These are phyloP conservation scores for Punctularia strigosozonata DNA, from an alignment of 768 basidiomycete species.

Conservation along the genomic window DNA sequence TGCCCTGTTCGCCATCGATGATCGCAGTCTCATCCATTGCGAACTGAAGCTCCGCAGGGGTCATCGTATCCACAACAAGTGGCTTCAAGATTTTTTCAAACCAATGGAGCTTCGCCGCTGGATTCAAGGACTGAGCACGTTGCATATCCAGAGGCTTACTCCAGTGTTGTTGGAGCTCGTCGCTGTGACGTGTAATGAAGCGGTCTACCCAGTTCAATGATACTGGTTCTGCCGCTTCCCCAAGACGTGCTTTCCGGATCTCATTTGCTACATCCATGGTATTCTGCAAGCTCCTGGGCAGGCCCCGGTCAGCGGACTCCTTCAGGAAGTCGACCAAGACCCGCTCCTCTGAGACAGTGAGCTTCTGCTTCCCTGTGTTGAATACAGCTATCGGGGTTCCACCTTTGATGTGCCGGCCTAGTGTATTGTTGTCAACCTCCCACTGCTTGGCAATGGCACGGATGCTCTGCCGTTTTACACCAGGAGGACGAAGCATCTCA, in stretches of 20 bases:
- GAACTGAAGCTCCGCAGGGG: constrained; percentile 12
- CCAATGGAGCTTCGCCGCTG: constrained; percentile 18
- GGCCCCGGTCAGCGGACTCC: constrained; percentile 16
- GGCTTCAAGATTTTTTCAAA: constrained; percentile 21
- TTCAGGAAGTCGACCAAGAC: constrained; percentile 19
- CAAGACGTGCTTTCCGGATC: constrained; percentile 10
- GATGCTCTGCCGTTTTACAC: neutral
- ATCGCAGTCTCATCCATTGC: constrained; percentile 24
- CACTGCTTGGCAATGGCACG: constrained; percentile 2
- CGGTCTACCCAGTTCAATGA: constrained; percentile 17
- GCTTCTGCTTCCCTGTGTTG: constrained; percentile 16
- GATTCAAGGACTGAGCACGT: constrained; percentile 18
- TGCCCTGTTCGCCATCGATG: constrained; percentile 2
- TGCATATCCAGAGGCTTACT: constrained; percentile 19
- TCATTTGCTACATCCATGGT: constrained; percentile 17
- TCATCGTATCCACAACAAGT: constrained; percentile 8
- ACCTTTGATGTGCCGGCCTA: constrained; percentile 11
- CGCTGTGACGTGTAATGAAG: constrained; percentile 17
- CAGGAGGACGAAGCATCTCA: neutral
- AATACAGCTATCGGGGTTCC: constrained; percentile 10
- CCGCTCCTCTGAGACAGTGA: constrained; percentile 16
- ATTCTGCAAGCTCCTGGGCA: constrained; percentile 11
- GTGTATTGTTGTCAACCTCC: constrained; percentile 2
- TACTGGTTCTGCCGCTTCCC: constrained; percentile 10
- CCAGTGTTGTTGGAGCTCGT: constrained; percentile 22